A percentile compares a stretch with the other conserved stretches of the same genome.
These are phyloP conservation scores for Paxillus ammoniavirescens DNA, from an alignment of 768 basidiomycete species.

Conservation along the genomic window DNA sequence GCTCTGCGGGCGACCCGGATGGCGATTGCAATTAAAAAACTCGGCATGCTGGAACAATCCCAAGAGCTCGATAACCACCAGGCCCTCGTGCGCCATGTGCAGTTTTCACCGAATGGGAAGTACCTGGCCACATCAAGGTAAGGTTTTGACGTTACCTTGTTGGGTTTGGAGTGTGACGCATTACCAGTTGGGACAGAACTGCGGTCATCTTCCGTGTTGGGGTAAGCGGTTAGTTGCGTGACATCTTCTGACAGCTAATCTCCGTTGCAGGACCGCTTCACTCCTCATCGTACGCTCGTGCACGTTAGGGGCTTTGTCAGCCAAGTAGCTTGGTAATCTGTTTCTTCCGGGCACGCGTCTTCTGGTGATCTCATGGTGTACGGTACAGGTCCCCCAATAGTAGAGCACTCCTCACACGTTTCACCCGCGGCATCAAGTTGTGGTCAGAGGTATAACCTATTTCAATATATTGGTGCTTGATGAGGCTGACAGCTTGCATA, in stretches of 20 bases:
- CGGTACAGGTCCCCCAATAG: conserved; percentile 46
- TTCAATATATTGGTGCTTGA: not conserved
- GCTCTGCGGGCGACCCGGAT: conserved; percentile 39
- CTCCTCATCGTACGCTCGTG: conserved; percentile 43
- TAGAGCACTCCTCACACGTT: conserved; percentile 43
- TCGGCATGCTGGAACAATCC: conserved; percentile 36
- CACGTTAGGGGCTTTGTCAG: conserved; percentile 52
- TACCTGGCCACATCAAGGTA: conserved; percentile 55
- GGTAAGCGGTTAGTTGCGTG: conserved; percentile 23
- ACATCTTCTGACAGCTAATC: not conserved
- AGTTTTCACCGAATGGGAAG: conserved; percentile 56
- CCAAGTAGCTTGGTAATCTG: conserved; percentile 49
- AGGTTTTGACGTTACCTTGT: conserved; percentile 1
- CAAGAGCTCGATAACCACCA: conserved; percentile 42
- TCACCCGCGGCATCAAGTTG: conserved; percentile 46
- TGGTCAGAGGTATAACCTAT: conserved; percentile 44
- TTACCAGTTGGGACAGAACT: conserved; percentile 46
- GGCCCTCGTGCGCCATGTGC: conserved; percentile 52
- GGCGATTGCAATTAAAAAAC: conserved; percentile 36
- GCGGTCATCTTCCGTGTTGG: conserved; percentile 47
- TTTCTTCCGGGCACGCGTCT: not conserved
- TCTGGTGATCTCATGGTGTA: not conserved
- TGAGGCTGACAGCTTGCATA: conserved; percentile 17
- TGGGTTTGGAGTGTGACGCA: not conserved
- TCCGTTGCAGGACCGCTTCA: conserved; percentile 37